Conservation (phyloP, 257 asterid species). For the Nicotiana sylvestris region DNA sequence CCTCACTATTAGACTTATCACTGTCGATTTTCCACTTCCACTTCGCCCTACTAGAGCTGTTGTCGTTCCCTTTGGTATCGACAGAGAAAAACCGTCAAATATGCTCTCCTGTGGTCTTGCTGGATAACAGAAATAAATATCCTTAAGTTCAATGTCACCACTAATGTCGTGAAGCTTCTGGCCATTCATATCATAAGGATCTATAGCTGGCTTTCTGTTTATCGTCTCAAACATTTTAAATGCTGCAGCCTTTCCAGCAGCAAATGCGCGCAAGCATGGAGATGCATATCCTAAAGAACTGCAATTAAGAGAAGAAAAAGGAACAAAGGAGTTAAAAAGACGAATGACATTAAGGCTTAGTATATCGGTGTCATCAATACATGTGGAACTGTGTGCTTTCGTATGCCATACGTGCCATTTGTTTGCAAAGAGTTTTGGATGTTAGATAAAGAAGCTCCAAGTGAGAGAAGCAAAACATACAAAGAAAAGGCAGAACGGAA, state of each 20-base stretch:
- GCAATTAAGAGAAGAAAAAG: not conserved
- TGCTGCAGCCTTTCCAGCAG: conserved; percentile 79
- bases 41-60: conserved; percentile 58
- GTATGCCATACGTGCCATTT: not conserved
- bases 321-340: not conserved
- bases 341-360: not conserved
- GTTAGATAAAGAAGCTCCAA: not conserved
- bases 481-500: not conserved
- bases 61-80: conserved; percentile 58
- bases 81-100: conserved; percentile 57
- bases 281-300: conserved; percentile 81
- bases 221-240: conserved; percentile 76
- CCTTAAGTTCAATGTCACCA: conserved; percentile 63
- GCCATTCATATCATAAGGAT: conserved; percentile 57
- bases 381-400: not conserved
- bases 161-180: conserved; percentile 44
- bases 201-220: conserved; percentile 53
- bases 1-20: conserved; percentile 42
- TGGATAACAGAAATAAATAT: conserved; percentile 60
- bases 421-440: not conserved
- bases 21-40: conserved; percentile 60
- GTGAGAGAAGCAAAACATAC: not conserved
- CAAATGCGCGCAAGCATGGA: conserved; percentile 71
- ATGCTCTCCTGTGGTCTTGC: conserved; percentile 68
- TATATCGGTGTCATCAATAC: not conserved